Percentiles rank a stretch among this genome's conserved stretches.
These are phyloP conservation scores for Mycosarcoma mackinlayi DNA, from an alignment of 1,284 basidiomycete species.

Conservation along the genomic window DNA sequence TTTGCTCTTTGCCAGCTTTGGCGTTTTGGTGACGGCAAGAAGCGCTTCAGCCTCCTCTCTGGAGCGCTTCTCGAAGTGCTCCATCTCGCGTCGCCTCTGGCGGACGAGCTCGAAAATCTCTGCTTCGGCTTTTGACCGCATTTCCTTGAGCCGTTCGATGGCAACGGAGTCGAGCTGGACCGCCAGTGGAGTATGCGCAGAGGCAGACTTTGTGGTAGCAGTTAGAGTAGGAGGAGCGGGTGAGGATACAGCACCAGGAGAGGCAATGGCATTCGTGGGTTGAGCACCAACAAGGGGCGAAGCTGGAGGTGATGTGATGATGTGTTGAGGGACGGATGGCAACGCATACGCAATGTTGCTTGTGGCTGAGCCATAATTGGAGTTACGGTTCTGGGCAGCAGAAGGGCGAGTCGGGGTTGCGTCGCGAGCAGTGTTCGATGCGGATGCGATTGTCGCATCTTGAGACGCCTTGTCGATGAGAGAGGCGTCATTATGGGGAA, in stretches of 20 bases:
- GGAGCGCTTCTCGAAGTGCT: slow-evolving; percentile 42
- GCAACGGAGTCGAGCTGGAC: slow-evolving; percentile 43
- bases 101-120: slow-evolving; percentile 52
- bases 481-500: slow-evolving; percentile 11
- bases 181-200: slow-evolving; percentile 25
- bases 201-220: slow-evolving; percentile 1
- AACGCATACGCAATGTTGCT: slow-evolving; percentile 28
- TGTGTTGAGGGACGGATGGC: slow-evolving; percentile 46
- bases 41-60: slow-evolving; percentile 46
- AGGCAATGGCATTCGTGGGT: slow-evolving; percentile 8
- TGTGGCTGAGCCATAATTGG: slow-evolving; percentile 20
- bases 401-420: slow-evolving; percentile 34
- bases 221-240: slow-evolving; percentile 5
- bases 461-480: background rate
- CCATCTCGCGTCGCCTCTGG: slow-evolving; percentile 53
- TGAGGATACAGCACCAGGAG: slow-evolving; percentile 13
- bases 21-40: slow-evolving; percentile 30
- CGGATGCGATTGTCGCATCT: background rate
- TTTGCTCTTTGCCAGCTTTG: slow-evolving; percentile 19
- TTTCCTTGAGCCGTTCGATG: slow-evolving; percentile 44
- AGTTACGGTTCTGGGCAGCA: slow-evolving; percentile 12
- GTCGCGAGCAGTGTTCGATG: slow-evolving; percentile 14
- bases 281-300: slow-evolving; percentile 24
- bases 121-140: slow-evolving; percentile 50
- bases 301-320: slow-evolving; percentile 39